Base-by-base conservation (phyloP, 495 filamentous ascomycete genomes). In the Aspergillus panamensis region DNA sequence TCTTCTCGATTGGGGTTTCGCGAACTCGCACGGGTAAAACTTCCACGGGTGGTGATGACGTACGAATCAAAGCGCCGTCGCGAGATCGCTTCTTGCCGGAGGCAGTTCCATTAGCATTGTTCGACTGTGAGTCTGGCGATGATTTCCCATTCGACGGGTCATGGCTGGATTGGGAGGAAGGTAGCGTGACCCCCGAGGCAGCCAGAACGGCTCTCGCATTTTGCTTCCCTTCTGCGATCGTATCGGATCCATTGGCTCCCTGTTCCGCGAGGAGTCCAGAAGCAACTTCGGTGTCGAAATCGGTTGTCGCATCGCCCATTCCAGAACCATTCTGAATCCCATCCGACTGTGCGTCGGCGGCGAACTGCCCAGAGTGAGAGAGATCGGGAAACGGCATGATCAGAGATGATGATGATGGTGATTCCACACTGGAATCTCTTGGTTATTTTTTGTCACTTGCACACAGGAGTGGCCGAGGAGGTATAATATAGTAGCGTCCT, bases 11-110 rank as follows among this genome's bases (percentile, higher is more conserved):
- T 0, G 68, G 73, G 16, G 67, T 76, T 44, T 74, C 70, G 51
- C 69, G 74, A 6, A 74, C 69, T 25, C 69, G 69, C 17, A 73
- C 68, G 1, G 65, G 64, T 45, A 75, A 55, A 8, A 53, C 60
- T 19, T 66, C 73, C 30, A 56, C 64, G 17, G 57, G 66, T 51
- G 57, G 69, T 25, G 71, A 61, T 13, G 70, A 53, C 21, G 25
- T 25, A 5, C 66, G 73, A 30, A 72, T 64, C 32, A 73, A 72
- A 33, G 83, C 81, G 14, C 84, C 82, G 55, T 84, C 83, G 12
- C 79, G 82, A 45, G 84, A 86, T 47, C 83, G 76, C 61, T 87
- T 87, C 58, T 77, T 77, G 51, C 76, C 80, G 35, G 73, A 65
- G 14, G 72, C 67, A 10, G 70, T 66, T 32, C 75, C 77, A 64